phyloP scores from a whole-genome alignment of 345 rosid species.

The Theobroma cacao region DNA sequence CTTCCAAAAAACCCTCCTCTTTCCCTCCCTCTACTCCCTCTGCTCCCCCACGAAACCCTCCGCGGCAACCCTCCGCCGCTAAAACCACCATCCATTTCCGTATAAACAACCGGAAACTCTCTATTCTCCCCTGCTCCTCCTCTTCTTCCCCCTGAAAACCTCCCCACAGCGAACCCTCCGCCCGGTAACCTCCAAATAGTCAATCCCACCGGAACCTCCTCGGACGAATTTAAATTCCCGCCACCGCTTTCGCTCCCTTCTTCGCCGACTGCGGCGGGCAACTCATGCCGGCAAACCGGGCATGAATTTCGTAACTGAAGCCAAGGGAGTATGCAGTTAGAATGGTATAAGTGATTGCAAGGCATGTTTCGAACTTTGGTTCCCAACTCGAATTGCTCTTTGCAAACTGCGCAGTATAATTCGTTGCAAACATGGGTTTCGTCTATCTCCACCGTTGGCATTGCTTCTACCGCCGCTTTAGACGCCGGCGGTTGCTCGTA shows the following conservation, averaged over 20 bases:
- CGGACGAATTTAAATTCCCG: slow-evolving; percentile 13
- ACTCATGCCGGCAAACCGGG: slow-evolving; percentile 89
- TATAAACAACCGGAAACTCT: slow-evolving; percentile 77
- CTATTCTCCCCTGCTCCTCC: slow-evolving; percentile 67
- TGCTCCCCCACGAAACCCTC: slow-evolving; percentile 69
- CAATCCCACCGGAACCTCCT: slow-evolving; percentile 59
- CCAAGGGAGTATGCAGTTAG: slow-evolving; percentile 94
- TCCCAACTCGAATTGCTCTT: slow-evolving; percentile 67
- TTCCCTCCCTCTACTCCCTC: slow-evolving; percentile 55
- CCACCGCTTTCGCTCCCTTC: neutral
- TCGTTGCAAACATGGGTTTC: slow-evolving; percentile 39
- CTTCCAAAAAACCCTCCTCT: slow-evolving; percentile 50
- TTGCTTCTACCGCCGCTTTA: slow-evolving; percentile 78
- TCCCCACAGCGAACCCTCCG: slow-evolving; percentile 94
- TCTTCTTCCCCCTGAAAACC: slow-evolving; percentile 71
- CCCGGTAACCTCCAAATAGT: slow-evolving; percentile 96
- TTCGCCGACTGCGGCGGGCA: slow-evolving; percentile 39
- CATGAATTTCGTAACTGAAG: slow-evolving; percentile 80
- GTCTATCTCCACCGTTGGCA: slow-evolving; percentile 59
- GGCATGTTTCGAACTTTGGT: slow-evolving; percentile 89
- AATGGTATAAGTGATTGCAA: slow-evolving; percentile 85
- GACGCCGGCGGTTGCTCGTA: slow-evolving; percentile 79
- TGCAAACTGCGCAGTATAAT: slow-evolving; percentile 88
- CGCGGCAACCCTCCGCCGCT: slow-evolving; percentile 62
- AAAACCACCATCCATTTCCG: slow-evolving; percentile 90